Evolutionary conservation across 1,284 basidiomycete genomes (phyloP).

Genomic region (Puccinia triticina): DNA sequence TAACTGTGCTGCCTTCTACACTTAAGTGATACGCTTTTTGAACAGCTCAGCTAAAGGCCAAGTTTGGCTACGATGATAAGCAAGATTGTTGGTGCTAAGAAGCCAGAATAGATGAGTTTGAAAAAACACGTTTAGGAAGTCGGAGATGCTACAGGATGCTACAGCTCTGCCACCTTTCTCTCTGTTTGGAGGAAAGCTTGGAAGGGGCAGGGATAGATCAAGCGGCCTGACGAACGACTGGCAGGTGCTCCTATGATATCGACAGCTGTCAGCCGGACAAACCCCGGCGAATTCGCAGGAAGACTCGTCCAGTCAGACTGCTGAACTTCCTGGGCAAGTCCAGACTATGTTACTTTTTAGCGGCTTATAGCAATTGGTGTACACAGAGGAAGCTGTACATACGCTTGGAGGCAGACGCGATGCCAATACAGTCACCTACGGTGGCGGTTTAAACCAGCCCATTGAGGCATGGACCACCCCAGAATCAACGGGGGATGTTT

Average conservation of each 20-base stretch:
- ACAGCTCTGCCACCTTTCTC: background rate
- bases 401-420: background rate
- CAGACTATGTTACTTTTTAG: background rate
- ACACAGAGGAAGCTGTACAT: background rate
- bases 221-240: background rate
- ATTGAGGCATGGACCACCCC: background rate
- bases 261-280: constrained; percentile 7
- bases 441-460: background rate
- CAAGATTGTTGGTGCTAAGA: background rate
- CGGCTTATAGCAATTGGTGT: background rate
- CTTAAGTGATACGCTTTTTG: background rate
- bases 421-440: background rate
- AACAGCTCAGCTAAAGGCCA: no score
- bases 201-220: constrained; percentile 10
- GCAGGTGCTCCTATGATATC: background rate
- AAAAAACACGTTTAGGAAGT: background rate
- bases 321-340: constrained; percentile 12
- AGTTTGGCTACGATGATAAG: background rate
- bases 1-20: background rate
- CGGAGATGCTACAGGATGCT: background rate
- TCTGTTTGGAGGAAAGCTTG: background rate
- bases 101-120: background rate
- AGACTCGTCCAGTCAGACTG: background rate
- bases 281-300: constrained; percentile 15
- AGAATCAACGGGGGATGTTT: constrained; percentile 12